Percentiles rank a stretch among this genome's conserved stretches.
Conservation (phyloP, 495 filamentous ascomycete genomes). For the Aspergillus conjunctus region DNA sequence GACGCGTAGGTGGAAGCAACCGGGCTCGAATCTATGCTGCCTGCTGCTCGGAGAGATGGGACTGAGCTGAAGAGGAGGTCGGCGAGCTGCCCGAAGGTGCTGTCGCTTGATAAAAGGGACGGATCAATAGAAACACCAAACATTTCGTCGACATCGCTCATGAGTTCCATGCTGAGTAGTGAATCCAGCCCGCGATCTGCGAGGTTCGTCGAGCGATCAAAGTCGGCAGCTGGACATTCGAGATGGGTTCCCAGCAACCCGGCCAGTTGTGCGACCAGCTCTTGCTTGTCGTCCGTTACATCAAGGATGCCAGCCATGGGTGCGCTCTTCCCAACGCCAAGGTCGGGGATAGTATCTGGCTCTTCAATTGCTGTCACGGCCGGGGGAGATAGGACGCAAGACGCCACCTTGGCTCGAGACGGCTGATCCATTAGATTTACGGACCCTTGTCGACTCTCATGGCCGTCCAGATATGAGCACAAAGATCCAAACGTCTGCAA, state of each 20-base stretch:
- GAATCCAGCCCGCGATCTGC: constrained; percentile 27
- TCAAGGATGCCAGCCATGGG: too few relatives aligned
- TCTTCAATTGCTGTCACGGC: background rate
- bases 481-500: background rate
- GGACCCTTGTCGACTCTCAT: too few relatives aligned
- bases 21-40: constrained; percentile 12
- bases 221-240: background rate
- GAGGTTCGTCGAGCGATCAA: constrained; percentile 11
- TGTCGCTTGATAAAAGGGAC: constrained; percentile 9
- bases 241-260: background rate
- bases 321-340: too few relatives aligned
- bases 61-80: background rate
- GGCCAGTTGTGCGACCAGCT: background rate
- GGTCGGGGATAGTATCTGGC: background rate
- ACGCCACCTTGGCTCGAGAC: too few relatives aligned
- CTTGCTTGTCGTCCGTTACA: too few relatives aligned
- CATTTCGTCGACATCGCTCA: constrained; percentile 25
- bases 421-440: too few relatives aligned
- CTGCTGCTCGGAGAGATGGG: background rate
- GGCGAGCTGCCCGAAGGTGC: constrained; percentile 15
- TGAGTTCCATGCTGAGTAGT: constrained; percentile 25
- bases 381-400: background rate
- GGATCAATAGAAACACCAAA: constrained; percentile 25
- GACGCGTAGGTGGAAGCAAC: too few relatives aligned
- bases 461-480: background rate